Evolutionary conservation across 441 rosid genomes (phyloP), one percentile per base, ranked within the genome.

Genomic region (Gossypium davidsonii): DNA sequence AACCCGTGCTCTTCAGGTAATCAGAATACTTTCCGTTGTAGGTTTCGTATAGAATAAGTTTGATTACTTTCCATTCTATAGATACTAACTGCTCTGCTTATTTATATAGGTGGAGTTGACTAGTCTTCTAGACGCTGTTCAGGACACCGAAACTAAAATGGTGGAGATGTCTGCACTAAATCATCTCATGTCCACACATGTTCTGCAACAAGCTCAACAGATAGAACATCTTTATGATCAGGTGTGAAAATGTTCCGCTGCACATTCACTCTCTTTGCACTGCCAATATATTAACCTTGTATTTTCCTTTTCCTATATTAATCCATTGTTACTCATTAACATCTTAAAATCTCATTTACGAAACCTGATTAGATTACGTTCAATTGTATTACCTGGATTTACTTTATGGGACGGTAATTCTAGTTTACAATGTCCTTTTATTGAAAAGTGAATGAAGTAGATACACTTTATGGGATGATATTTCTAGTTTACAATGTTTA

Each of bases 121-220:
- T 28, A 85, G 84, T 84, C 95, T 95, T 63, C 85, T 92, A 71
- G 99, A 93, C 34, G 84, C 94, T 28, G 97, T 79, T 79, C 94
- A 83, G 77, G 84, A 91, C 85, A 95, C 95, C 2, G 99, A 92
- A 83, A 90, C 99, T 23, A 91, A 87, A 85, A 91, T 93, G 97
- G 95, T 95, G 75, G 99, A 95, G 85, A 93, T 95, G 96, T 95
- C 98, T 61, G 98, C 97, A 65, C 56, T 93, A 82, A 93, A 95
- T 79, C 99, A 95, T 76, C 91, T 93, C 59, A 86, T 93, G 92
- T 88, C 99, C 74, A 90, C 98, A 2, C 98, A 91, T 77, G 88
- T 92, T 79, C 88, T 93, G 75, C 97, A 95, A 57, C 99, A 95
- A 88, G 90, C 96, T 20, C 95, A 91, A 66, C 97, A 95, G 78